These are phyloP conservation scores for Torrubiella hemipterigena DNA, from an alignment of 2,329 filamentous ascomycete species.

Conservation along the genomic window DNA sequence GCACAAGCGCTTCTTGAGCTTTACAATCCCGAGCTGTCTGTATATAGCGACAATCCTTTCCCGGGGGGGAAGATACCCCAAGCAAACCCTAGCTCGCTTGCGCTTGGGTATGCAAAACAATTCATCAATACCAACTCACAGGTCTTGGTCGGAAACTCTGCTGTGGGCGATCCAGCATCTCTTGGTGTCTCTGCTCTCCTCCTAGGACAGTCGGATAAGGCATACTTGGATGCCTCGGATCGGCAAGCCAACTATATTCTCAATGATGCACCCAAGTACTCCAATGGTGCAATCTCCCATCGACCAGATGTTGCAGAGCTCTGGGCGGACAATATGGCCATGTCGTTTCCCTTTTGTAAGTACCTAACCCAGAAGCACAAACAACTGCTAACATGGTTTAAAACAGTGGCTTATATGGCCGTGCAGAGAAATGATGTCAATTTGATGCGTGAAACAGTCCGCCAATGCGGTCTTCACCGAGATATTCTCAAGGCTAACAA, in stretches of 20 bases:
- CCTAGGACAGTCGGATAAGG: conserved; percentile 6
- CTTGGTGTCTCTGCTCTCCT: conserved; percentile 8
- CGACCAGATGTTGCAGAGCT: conserved; percentile 7
- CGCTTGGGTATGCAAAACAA: conserved; percentile 6
- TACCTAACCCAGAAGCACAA: neutral
- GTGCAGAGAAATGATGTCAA: conserved; percentile 5
- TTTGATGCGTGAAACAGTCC: conserved; percentile 5
- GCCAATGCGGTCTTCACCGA: conserved; percentile 7
- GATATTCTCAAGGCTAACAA: conserved; percentile 5
- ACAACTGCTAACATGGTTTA: neutral
- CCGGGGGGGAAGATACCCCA: conserved; percentile 6
- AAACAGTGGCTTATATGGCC: conserved; percentile 1
- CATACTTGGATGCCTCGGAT: conserved; percentile 6
- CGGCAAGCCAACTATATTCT: conserved; percentile 6
- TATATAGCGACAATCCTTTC: conserved; percentile 7
- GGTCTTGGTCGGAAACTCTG: conserved; percentile 4
- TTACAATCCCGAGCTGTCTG: conserved; percentile 8
- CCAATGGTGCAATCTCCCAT: conserved; percentile 8
- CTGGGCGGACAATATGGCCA: conserved; percentile 9
- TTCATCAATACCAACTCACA: conserved; percentile 8
- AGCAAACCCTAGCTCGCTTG: conserved; percentile 1
- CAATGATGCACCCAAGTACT: conserved; percentile 4
- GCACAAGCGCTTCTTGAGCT: conserved; percentile 8
- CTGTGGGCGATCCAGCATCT: conserved; percentile 8
- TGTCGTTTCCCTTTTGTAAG: conserved; percentile 9